Evolutionary conservation across 495 filamentous ascomycete genomes (phyloP).

Genomic region (Aspergillus nidulans): DNA sequence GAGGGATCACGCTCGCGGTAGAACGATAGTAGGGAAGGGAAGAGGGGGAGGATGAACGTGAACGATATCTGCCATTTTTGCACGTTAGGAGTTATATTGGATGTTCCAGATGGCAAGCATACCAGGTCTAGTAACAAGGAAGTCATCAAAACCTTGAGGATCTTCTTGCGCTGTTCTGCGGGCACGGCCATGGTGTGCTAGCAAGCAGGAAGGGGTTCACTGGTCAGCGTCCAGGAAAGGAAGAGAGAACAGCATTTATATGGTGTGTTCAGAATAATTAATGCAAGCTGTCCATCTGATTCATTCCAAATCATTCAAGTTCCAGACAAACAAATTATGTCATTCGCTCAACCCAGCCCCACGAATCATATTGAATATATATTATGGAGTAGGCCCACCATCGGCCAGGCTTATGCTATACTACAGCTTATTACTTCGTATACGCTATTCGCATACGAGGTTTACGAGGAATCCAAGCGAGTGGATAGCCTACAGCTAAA

Average conservation of each 20-base stretch:
- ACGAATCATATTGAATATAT: neutral
- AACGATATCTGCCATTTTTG: constrained; percentile 61
- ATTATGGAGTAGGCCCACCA: neutral
- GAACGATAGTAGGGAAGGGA: constrained; percentile 90
- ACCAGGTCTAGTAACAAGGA: constrained; percentile 70
- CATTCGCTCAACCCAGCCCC: neutral
- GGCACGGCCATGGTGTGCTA: constrained; percentile 32
- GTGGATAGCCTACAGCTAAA: no score
- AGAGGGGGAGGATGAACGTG: constrained; percentile 97
- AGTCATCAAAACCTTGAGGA: constrained; percentile 74
- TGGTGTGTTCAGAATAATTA: neutral
- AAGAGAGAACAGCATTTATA: constrained; percentile 3
- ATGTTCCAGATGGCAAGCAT: constrained; percentile 7
- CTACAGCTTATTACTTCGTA: neutral
- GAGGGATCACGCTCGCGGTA: constrained; percentile 68
- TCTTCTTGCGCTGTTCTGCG: constrained; percentile 62
- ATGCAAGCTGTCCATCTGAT: constrained; percentile 1
- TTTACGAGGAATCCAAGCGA: neutral
- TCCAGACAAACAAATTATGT: neutral
- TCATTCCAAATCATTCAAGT: neutral
- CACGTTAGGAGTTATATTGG: neutral
- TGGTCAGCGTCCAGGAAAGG: constrained; percentile 4
- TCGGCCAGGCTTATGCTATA: neutral
- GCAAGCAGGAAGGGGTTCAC: neutral
- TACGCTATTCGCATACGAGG: neutral